Percentiles rank a stretch among this genome's conserved stretches.
phyloP scores from a whole-genome alignment of 2,329 filamentous ascomycete genomes.

The Ophiocordyceps camponoti-leonardi region DNA sequence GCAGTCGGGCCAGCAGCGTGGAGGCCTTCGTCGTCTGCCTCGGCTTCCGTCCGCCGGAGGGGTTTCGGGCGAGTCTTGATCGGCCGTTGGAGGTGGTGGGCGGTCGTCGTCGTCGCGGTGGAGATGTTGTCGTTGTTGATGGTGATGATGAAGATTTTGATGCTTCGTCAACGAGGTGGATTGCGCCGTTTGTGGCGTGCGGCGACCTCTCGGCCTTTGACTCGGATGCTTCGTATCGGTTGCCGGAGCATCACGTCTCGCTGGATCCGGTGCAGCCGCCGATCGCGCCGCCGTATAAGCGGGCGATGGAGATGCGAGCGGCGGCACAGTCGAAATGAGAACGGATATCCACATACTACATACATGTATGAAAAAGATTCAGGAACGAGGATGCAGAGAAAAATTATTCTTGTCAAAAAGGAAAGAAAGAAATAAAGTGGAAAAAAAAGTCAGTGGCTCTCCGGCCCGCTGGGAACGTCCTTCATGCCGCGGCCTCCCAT shows the following conservation, averaged over 20 bases:
- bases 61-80: constrained; percentile 60
- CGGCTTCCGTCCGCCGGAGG: constrained; percentile 64
- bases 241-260: constrained; percentile 73
- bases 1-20: constrained; percentile 87
- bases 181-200: constrained; percentile 92
- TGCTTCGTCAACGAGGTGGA: constrained; percentile 47
- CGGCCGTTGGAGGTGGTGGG: constrained; percentile 50
- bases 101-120: constrained; percentile 27
- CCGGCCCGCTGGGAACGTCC: constrained; percentile 12
- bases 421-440: too few species aligned
- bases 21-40: constrained; percentile 95
- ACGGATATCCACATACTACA: background rate
- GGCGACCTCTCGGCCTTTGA: constrained; percentile 91
- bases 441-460: background rate
- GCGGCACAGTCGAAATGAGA: constrained; percentile 12
- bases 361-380: too few species aligned
- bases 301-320: constrained; percentile 57
- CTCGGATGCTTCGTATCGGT: constrained; percentile 81
- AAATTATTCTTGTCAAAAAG: too few species aligned
- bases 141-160: constrained; percentile 8
- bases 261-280: constrained; percentile 89
- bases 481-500: constrained; percentile 20
- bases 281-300: constrained; percentile 88
- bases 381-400: too few species aligned
- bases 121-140: constrained; percentile 9